Base-by-base conservation (phyloP, 1,284 basidiomycete genomes). In the Cryptococcus hybrid region DNA sequence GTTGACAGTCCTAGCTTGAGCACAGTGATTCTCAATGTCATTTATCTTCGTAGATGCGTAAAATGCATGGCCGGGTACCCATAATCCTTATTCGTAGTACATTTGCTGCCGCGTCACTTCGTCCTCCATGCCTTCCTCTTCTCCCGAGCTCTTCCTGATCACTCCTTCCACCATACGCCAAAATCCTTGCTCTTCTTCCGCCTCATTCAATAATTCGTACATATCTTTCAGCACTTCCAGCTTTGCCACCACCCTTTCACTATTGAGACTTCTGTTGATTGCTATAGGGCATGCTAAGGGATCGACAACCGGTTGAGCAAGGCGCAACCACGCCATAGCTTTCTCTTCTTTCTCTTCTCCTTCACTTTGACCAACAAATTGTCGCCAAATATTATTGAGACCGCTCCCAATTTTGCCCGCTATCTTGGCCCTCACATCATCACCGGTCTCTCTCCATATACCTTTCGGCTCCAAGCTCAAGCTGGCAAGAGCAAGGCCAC, bases 321-420 rank as follows among this genome's bases (percentile, higher is more conserved):
- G 43, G 5, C 64, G 58, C n/a, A 76, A 61, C 72, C 72, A 76
- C 46, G 61, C 63, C 55, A 69, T 59, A 2, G 65, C 74, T 44
- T 63, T 65, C 5, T 63, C 58, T 58, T 76, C 72, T 44, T 67
- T 50, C 49, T 61, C 62, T 35, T 52, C 50, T 7, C 43, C 56
- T 7, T 51, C 53, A 3, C 43, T 13, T 35, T 48, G 47, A n/a
- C 38, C 34, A 13, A 44, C 43, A 46, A 59, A 58, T 34, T 55
- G 47, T 38, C 30, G 50, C 58, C 58, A 60, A 8, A 60, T 24
- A 8, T 47, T 36, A 47, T 58, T 55, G 8, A 61, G 42, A n/a
- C 52, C 35, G 35, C 46, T 44, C 11, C 42, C 42, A 35, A 61
- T 55, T 24, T 57, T 57, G 18, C 53, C 53, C 47, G 40, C 52